Base-by-base conservation (phyloP, 176 grass and related monocot genomes). In the Eleusine indica region DNA sequence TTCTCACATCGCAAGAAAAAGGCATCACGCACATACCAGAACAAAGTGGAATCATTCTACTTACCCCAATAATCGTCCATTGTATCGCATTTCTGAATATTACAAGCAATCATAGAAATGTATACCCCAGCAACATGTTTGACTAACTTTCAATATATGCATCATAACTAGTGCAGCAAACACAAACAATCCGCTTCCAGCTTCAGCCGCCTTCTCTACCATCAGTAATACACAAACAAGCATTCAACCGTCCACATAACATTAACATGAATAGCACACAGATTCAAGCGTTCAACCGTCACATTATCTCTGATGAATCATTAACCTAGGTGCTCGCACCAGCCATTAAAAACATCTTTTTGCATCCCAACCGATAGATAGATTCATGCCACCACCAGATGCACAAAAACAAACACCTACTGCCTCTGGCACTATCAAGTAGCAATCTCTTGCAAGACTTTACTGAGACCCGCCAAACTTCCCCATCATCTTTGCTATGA, bases 401-500 rank as follows among this genome's bases (percentile, higher is more conserved):
- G 43, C 64, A 70, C 63, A 62, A 70, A 82, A 82, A 62, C 72
- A 44, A 69, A 70, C 78, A 76, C 72, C 35, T 76, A 25, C 37
- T 64, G 68, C 44, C 40, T 62, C 40, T 60, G 15, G 3, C 42
- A 52, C 18, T 35, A 40, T 69, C 18, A 57, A 56, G 13, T 41
- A 28, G 17, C 44, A 54, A 11, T n/a, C 35, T 42, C 29, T 62
- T n/a, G 65, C 86, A 71, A 39, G 25, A 9, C 8, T 74, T 91
- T 70, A 84, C 72, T 85, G 78, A 41, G 82, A 65, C 11, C 82
- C 96, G n/a, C 44, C 68, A 53, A 95, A 90, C 84, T 98, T 95
- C 11, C 67, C 93, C 95, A 98, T 98, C 95, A 98, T 98, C 79
- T 98, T 98, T 35, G 90, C 76, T 44, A 98, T 97, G 83, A 97